These are phyloP conservation scores for Ustilago shanxiensis DNA, from an alignment of 1,284 basidiomycete species.

Conservation along the genomic window DNA sequence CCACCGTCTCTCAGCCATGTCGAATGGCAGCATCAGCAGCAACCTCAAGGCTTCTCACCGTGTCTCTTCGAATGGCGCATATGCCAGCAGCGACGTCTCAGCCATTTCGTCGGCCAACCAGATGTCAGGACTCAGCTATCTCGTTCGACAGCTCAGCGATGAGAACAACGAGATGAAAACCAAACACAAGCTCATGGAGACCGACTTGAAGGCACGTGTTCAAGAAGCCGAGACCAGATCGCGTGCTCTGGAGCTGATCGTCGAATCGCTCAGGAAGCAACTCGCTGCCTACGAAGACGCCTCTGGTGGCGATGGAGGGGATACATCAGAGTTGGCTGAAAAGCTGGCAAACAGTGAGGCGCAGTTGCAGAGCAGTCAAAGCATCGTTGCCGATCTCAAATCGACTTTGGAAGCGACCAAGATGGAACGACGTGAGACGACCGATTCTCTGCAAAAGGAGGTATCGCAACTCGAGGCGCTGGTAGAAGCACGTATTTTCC, in stretches of 20 bases:
- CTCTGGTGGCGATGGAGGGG: conserved; percentile 69
- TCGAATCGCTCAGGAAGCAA: conserved; percentile 76
- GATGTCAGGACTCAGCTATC: conserved; percentile 76
- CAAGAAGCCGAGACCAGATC: conserved; percentile 81
- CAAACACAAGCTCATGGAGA: conserved; percentile 78
- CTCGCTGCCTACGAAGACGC: conserved; percentile 72
- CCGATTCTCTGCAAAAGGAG: conserved; percentile 55
- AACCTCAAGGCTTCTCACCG: conserved; percentile 59
- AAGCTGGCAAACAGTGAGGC: conserved; percentile 49
- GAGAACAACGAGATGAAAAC: conserved; percentile 79
- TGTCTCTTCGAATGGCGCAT: conserved; percentile 67
- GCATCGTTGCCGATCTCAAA: conserved; percentile 63
- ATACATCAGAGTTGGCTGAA: conserved; percentile 55
- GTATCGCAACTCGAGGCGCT: conserved; percentile 63
- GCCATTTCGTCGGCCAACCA: conserved; percentile 76
- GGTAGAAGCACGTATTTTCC: conserved; percentile 64
- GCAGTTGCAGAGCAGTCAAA: conserved; percentile 73
- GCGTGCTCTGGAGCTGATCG: conserved; percentile 80
- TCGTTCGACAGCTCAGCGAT: conserved; percentile 86
- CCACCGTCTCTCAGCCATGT: conserved; percentile 18
- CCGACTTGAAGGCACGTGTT: conserved; percentile 77
- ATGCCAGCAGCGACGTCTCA: conserved; percentile 73
- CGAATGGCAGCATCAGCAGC: conserved; percentile 27
- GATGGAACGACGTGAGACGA: conserved; percentile 59
- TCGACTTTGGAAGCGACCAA: conserved; percentile 63